Percentiles rank a stretch among this genome's conserved stretches.
Evolutionary conservation across 768 basidiomycete species (phyloP).

Genomic region (Tylopilus rubrobrunneus): DNA sequence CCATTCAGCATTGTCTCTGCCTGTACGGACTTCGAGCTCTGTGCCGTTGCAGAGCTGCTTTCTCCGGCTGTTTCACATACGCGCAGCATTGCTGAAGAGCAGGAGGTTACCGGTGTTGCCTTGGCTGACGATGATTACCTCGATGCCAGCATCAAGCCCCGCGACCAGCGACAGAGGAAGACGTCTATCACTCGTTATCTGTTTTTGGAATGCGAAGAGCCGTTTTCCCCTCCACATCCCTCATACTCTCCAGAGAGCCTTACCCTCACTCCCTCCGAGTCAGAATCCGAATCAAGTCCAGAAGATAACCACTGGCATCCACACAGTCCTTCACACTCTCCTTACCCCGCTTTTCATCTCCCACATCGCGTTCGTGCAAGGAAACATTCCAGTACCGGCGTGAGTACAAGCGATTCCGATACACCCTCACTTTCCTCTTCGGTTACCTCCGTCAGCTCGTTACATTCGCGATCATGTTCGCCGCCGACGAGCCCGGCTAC

Average conservation of each 20-base stretch:
- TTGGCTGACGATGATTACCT: constrained; percentile 33
- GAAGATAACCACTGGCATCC: constrained; percentile 29
- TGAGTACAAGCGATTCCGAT: constrained; percentile 38
- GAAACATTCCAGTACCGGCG: constrained; percentile 24
- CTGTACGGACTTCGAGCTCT: constrained; percentile 46
- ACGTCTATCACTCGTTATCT: constrained; percentile 16
- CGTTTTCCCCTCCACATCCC: constrained; percentile 24
- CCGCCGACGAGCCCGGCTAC: constrained; percentile 34
- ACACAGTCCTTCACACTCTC: constrained; percentile 14
- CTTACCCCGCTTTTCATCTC: constrained; percentile 29
- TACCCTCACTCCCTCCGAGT: constrained; percentile 28
- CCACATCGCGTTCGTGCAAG: constrained; percentile 31
- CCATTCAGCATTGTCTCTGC: constrained; percentile 43
- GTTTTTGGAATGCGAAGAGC: constrained; percentile 31
- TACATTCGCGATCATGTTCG: constrained; percentile 28
- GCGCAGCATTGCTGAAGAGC: constrained; percentile 22
- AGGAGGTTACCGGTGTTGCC: constrained; percentile 17
- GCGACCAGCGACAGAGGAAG: constrained; percentile 7
- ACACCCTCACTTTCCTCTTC: constrained; percentile 49
- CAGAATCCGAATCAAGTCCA: constrained; percentile 31
- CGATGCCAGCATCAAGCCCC: constrained; percentile 22
- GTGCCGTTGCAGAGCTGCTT: constrained; percentile 49
- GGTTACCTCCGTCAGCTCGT: constrained; percentile 36
- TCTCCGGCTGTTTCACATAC: constrained; percentile 31
- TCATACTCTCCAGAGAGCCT: constrained; percentile 11